Evolutionary conservation across 192 early-diverging fungal species (phyloP), one percentile per base, ranked within the genome.

Genomic region (Gamsiella multidivaricata): DNA sequence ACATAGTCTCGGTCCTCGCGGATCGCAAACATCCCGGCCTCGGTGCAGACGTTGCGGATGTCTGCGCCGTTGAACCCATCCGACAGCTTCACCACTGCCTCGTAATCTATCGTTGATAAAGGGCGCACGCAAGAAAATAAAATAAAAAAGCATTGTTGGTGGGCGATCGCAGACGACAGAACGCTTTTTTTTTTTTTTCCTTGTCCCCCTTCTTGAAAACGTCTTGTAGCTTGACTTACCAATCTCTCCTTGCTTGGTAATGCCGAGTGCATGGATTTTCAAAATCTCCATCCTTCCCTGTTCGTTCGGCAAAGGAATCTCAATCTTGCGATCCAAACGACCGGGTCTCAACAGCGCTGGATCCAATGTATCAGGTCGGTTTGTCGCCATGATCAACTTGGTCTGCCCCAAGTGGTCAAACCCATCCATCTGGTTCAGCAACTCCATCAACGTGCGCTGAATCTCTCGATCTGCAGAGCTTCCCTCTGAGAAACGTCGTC

Each of bases 1-100:
- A 92, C 89, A 83, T 97, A 98, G 80, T 99, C 98, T 45, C 98
- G 91, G 63, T 98, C 97, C 60, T 98, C 97, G 34, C 97, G 94
- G 70, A 99, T 98, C 28, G 98, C 98, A 92, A 98, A 98, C 98
- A 99, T 98, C 52, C 96, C 98, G 9, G 97, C 97, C 85, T 99
- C 98, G n/a, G 98, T 99, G 81, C 98, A 99, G 37, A 99, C 94
- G 71, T 99, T 99, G 69, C 98, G 88, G 79, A 99, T 85, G 89
- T 99, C 98, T 23, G 98, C 98, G 41, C 97, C 95, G 73, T 99
- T 99, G 81, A 99, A 98, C 3, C 95, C 95, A 75, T 98, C 98
- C 10, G 96, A 94, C 8, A 99, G 87, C 81, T 98, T 99, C 2
- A 98, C 96, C 57, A 98, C 91, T 14, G 98, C 96, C 80, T 98